phyloP scores from a whole-genome alignment of 2,329 filamentous ascomycete genomes.

The Trichoderma polysporum region DNA sequence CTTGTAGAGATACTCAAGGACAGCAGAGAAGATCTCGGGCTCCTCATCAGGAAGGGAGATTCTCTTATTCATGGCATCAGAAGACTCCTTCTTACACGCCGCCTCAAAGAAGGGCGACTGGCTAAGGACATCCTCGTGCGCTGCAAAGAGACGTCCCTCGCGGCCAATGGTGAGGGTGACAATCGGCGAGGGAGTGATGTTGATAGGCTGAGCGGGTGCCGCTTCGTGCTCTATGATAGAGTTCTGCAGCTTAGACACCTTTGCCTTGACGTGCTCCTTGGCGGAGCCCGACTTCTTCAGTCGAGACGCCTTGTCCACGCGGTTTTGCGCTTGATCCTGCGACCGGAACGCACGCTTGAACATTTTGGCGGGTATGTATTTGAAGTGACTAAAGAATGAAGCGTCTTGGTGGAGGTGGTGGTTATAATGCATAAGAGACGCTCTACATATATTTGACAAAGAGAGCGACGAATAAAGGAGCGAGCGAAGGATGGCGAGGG shows the following conservation, averaged over 20 bases:
- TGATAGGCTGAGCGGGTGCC: conserved; percentile 27
- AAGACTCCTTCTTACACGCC: conserved; percentile 69
- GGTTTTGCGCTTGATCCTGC: conserved; percentile 66
- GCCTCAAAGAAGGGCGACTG: conserved; percentile 81
- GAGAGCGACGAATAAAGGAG: conserved; percentile 40
- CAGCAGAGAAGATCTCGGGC: conserved; percentile 87
- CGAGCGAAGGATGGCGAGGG: conserved; percentile 43
- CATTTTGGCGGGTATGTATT: conserved; percentile 55
- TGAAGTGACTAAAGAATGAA: conserved; percentile 29
- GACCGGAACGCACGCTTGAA: conserved; percentile 90
- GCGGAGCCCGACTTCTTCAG: conserved; percentile 59
- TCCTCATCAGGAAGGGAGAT: conserved; percentile 74
- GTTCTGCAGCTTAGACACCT: conserved; percentile 82
- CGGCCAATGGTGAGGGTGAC: conserved; percentile 81
- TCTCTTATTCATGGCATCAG: conserved; percentile 74
- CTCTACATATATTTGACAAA: background rate
- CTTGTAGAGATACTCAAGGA: conserved; percentile 97
- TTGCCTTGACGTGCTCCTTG: conserved; percentile 65
- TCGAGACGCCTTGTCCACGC: conserved; percentile 85
- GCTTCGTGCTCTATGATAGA: conserved; percentile 63
- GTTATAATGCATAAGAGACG: conserved; percentile 4
- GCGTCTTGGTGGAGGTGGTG: conserved; percentile 18
- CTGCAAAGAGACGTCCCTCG: conserved; percentile 88
- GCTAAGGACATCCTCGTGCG: conserved; percentile 87
- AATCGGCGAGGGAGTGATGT: conserved; percentile 63